A percentile compares a stretch with the other conserved stretches of the same genome.
phyloP scores from a whole-genome alignment of 106 monocot genomes.

The Gastrodia elata region DNA sequence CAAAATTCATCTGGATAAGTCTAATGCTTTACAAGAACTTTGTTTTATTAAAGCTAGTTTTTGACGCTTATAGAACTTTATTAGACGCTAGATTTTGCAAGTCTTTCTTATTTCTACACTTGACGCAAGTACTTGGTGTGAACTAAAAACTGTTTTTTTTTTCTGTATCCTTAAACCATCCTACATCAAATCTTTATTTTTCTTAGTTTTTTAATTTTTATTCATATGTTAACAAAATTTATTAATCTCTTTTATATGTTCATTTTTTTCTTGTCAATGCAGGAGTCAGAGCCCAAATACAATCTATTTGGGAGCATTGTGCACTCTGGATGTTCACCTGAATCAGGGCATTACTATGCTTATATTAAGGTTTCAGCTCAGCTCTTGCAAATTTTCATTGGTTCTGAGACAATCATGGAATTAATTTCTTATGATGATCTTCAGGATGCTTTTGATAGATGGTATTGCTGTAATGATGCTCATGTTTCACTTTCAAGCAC shows the following conservation, averaged over 20 bases:
- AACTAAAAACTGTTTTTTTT: neutral
- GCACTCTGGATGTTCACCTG: slow-evolving; percentile 83
- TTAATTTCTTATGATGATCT: slow-evolving; percentile 13
- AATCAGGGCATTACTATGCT: slow-evolving; percentile 96
- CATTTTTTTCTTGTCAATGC: slow-evolving; percentile 18
- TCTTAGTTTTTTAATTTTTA: neutral
- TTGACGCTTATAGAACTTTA: neutral
- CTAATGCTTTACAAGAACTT: neutral
- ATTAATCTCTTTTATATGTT: neutral
- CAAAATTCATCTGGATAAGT: neutral
- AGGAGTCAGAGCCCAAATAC: slow-evolving; percentile 76
- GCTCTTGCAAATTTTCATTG: slow-evolving; percentile 7
- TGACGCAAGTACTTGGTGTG: no score
- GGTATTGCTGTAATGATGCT: slow-evolving; percentile 98
- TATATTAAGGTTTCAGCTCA: slow-evolving; percentile 67
- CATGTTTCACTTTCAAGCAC: slow-evolving; percentile 69
- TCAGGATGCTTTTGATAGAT: slow-evolving; percentile 77
- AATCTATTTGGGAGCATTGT: slow-evolving; percentile 92
- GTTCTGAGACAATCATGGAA: neutral
- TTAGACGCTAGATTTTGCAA: neutral
- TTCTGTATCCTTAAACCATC: neutral
- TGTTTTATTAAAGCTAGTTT: neutral
- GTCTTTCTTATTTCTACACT: no score
- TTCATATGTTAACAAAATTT: neutral
- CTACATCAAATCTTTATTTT: neutral